These are phyloP conservation scores for Blastomyces emzantsi DNA, from an alignment of 2,329 filamentous ascomycete genomes.

Conservation along the genomic window DNA sequence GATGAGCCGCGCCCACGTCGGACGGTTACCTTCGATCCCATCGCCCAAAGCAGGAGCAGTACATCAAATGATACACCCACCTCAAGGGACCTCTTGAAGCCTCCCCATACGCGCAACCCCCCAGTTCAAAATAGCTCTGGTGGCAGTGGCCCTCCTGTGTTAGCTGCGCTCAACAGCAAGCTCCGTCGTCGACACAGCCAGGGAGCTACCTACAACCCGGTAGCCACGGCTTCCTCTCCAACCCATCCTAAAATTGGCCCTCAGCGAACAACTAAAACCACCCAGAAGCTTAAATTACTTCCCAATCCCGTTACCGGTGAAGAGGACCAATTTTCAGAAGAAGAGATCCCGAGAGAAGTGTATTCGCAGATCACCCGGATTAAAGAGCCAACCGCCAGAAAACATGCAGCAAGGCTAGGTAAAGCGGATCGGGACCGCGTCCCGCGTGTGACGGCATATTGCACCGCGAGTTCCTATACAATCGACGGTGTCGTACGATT, in stretches of 20 bases:
- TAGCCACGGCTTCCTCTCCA: conserved; percentile 23
- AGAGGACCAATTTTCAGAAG: conserved; percentile 68
- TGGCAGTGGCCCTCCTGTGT: conserved; percentile 47
- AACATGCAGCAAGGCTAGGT: conserved; percentile 83
- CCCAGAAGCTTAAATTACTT: conserved; percentile 94
- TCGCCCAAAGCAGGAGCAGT: conserved; percentile 35
- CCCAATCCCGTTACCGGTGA: conserved; percentile 79
- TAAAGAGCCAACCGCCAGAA: conserved; percentile 85
- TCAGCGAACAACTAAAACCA: conserved; percentile 88
- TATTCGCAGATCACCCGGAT: conserved; percentile 98
- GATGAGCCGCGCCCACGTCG: conserved; percentile 24
- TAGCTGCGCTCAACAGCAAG: conserved; percentile 78
- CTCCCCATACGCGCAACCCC: conserved; percentile 33
- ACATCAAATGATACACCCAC: conserved; percentile 14
- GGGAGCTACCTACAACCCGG: conserved; percentile 45
- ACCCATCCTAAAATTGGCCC: conserved; percentile 67
- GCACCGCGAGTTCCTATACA: conserved; percentile 84
- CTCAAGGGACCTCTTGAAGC: conserved; percentile 24
- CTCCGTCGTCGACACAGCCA: conserved; percentile 79
- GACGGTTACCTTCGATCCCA: conserved; percentile 41
- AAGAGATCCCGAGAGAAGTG: conserved; percentile 88
- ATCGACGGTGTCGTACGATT: conserved; percentile 85
- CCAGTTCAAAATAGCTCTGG: conserved; percentile 23
- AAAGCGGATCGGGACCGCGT: conserved; percentile 85
- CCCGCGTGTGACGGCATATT: conserved; percentile 92